phyloP scores from a whole-genome alignment of 805 yeast species.

The Maudiozyma bulderi region DNA sequence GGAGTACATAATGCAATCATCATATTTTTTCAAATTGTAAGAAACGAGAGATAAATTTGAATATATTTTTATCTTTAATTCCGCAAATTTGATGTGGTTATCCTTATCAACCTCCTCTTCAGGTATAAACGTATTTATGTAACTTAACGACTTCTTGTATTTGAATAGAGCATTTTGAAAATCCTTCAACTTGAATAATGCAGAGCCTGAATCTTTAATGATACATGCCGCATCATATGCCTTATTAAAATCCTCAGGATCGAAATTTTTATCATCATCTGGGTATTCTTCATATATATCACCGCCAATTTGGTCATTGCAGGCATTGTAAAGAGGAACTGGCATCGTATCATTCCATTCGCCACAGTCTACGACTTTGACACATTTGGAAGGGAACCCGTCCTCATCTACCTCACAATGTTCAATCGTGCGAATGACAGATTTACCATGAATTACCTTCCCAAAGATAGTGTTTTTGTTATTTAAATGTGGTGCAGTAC shows the following conservation, averaged over 20 bases:
- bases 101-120: slow-evolving; percentile 54
- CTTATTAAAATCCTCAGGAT: slow-evolving; percentile 44
- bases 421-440: slow-evolving; percentile 60
- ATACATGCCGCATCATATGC: slow-evolving; percentile 42
- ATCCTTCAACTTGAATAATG: slow-evolving; percentile 45
- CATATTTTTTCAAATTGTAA: slow-evolving; percentile 40
- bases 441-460: slow-evolving; percentile 54
- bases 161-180: slow-evolving; percentile 47
- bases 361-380: slow-evolving; percentile 52
- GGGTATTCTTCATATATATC: slow-evolving; percentile 72
- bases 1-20: slow-evolving; percentile 45
- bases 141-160: slow-evolving; percentile 56
- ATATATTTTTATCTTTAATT: slow-evolving; percentile 33
- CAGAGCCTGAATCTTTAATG: slow-evolving; percentile 61
- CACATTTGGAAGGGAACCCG: slow-evolving; percentile 33
- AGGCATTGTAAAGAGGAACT: slow-evolving; percentile 54
- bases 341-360: slow-evolving; percentile 44
- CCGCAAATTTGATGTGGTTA: slow-evolving; percentile 39
- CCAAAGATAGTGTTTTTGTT: slow-evolving; percentile 79
- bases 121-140: slow-evolving; percentile 63
- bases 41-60: slow-evolving; percentile 49
- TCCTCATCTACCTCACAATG: slow-evolving; percentile 37
- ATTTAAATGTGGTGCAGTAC: slow-evolving; percentile 60
- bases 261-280: slow-evolving; percentile 56
- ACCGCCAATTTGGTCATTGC: slow-evolving; percentile 52